Evolutionary conservation across 2,329 filamentous ascomycete species (phyloP).

Genomic region (Coniochaeta prunicola): DNA sequence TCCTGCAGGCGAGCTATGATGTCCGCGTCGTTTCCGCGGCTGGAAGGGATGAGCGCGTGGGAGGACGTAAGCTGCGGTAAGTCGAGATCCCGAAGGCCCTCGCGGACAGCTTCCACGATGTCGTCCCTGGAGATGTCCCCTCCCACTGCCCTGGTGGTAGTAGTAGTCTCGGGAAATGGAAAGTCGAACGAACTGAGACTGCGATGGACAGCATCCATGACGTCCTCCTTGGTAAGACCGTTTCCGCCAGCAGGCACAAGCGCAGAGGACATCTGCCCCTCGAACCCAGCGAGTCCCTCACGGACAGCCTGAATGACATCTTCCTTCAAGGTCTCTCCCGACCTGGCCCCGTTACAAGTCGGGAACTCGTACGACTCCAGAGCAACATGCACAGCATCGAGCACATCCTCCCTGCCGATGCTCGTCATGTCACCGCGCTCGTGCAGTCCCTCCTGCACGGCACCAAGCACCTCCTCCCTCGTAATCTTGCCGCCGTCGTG

Average conservation of each 20-base stretch:
- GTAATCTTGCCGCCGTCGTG: conserved; percentile 3
- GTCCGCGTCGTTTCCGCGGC: conserved; percentile 35
- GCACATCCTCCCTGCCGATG: conserved; percentile 9
- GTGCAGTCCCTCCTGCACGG: conserved; percentile 14
- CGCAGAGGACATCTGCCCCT: neutral
- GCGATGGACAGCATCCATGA: conserved; percentile 14
- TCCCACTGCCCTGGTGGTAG: neutral
- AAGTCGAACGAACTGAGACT: conserved; percentile 24
- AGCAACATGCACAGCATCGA: conserved; percentile 12
- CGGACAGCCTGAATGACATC: conserved; percentile 16
- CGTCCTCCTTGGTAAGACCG: conserved; percentile 8
- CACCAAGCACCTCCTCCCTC: conserved; percentile 15
- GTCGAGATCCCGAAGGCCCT: conserved; percentile 7
- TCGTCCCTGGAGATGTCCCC: neutral
- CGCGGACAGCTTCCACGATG: conserved; percentile 18
- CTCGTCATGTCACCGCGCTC: conserved; percentile 3
- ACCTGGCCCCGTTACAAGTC: neutral
- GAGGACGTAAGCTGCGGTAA: conserved; percentile 8
- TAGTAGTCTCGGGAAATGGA: neutral
- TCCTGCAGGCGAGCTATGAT: conserved; percentile 54
- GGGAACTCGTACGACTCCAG: conserved; percentile 18
- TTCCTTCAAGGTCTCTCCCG: conserved; percentile 7
- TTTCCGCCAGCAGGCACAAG: neutral
- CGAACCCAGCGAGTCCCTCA: conserved; percentile 6
- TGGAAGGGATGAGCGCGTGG: conserved; percentile 27